phyloP scores from a whole-genome alignment of 2,329 filamentous ascomycete genomes.

The Myriosclerotinia curreyana region DNA sequence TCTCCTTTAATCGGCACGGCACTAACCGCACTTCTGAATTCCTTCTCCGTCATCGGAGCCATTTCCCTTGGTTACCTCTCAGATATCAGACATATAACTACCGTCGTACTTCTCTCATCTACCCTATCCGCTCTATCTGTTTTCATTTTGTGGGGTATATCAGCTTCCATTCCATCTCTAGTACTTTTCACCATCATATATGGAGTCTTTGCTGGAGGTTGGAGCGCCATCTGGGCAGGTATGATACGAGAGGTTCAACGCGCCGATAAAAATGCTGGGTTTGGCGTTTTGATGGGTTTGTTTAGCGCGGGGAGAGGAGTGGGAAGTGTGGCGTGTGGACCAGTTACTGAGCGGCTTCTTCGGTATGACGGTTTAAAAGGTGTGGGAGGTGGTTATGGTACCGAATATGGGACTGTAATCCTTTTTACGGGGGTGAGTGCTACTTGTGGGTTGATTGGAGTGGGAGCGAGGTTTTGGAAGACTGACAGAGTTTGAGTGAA shows the following conservation, averaged over 20 bases:
- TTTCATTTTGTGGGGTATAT: conserved; percentile 55
- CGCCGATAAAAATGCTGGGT: conserved; percentile 21
- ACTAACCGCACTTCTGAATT: conserved; percentile 50
- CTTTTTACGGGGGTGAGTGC: conserved; percentile 55
- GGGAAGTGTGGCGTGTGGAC: conserved; percentile 57
- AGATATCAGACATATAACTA: conserved; percentile 46
- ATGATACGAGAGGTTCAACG: conserved; percentile 33
- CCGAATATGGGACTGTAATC: conserved; percentile 52
- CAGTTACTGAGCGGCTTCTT: conserved; percentile 53
- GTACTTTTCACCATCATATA: conserved; percentile 52
- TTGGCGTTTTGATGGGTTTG: conserved; percentile 41
- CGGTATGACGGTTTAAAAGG: conserved; percentile 45
- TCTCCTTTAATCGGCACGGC: conserved; percentile 45
- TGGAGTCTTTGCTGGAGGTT: conserved; percentile 57
- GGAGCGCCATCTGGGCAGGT: conserved; percentile 48
- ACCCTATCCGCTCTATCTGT: conserved; percentile 48
- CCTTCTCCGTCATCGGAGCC: conserved; percentile 46
- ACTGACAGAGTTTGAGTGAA: background rate
- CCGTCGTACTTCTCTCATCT: conserved; percentile 50
- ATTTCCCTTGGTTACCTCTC: conserved; percentile 41
- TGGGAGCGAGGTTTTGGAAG: conserved; percentile 19
- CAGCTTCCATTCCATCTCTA: conserved; percentile 45
- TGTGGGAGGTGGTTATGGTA: conserved; percentile 45
- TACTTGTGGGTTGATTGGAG: conserved; percentile 40
- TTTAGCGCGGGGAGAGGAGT: conserved; percentile 61